These are phyloP conservation scores for Tricholoma flavovirens DNA, from an alignment of 768 basidiomycete species.

Conservation along the genomic window DNA sequence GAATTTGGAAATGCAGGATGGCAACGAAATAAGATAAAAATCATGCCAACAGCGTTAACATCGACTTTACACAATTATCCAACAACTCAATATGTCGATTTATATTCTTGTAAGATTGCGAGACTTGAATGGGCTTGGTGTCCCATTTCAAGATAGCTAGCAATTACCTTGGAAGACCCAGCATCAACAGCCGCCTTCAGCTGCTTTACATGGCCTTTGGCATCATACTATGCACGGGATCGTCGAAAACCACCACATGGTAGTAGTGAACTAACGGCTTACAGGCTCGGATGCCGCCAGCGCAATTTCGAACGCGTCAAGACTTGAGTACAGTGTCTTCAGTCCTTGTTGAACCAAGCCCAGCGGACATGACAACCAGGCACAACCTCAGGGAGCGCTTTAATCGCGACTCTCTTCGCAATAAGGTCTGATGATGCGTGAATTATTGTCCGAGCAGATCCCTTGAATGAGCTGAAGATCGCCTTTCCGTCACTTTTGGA, in stretches of 20 bases:
- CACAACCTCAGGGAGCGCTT: slow-evolving; percentile 14
- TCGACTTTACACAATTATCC: background rate
- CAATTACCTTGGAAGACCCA: slow-evolving; percentile 2
- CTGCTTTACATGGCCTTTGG: background rate
- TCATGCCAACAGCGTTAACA: too few species aligned
- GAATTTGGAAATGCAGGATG: too few species aligned
- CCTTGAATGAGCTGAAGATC: slow-evolving; percentile 16
- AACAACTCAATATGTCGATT: background rate
- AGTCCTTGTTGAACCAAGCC: slow-evolving; percentile 1
- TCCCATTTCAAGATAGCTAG: background rate
- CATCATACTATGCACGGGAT: background rate
- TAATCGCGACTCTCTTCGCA: slow-evolving; percentile 21
- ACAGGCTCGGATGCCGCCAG: slow-evolving; percentile 2
- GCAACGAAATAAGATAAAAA: too few species aligned
- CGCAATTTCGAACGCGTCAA: background rate
- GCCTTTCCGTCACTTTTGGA: slow-evolving; percentile 17
- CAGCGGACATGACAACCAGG: too few species aligned
- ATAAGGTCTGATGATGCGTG: slow-evolving; percentile 16
- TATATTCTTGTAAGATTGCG: background rate
- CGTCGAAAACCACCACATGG: background rate
- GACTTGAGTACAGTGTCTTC: background rate
- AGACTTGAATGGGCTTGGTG: background rate
- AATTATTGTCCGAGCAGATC: slow-evolving; percentile 12
- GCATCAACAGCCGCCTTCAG: slow-evolving; percentile 1
- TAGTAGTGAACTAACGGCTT: background rate